Evolutionary conservation across 202 grass and related monocot species (phyloP).

Genomic region (Miscanthus sacchariflorus): DNA sequence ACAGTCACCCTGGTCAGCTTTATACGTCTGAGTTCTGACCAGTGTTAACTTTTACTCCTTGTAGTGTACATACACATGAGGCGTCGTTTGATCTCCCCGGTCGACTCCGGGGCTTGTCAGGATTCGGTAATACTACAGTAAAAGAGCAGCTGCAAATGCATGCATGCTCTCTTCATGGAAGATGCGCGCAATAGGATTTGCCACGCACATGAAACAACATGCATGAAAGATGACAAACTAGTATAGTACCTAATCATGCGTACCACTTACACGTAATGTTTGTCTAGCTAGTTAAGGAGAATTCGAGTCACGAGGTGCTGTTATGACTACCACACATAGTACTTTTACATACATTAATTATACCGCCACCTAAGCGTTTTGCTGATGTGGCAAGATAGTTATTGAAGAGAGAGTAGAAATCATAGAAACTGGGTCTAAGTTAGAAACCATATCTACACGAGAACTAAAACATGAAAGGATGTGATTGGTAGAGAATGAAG

Average conservation of each 20-base stretch:
- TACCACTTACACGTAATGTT: neutral
- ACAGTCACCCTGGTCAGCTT: neutral
- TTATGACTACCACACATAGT: too few species aligned
- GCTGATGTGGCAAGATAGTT: too few species aligned
- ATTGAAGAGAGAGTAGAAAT: too few species aligned
- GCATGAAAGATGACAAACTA: neutral
- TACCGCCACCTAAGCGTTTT: too few species aligned
- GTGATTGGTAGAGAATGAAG: too few species aligned
- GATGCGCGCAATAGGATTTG: neutral
- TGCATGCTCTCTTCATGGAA: neutral
- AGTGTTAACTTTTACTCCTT: conserved; percentile 24
- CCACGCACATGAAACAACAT: neutral
- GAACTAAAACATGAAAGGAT: too few species aligned
- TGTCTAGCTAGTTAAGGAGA: neutral
- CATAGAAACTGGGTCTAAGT: too few species aligned
- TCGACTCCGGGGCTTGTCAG: neutral
- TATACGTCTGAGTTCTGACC: neutral
- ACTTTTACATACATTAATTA: neutral
- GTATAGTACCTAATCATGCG: neutral
- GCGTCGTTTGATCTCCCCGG: neutral
- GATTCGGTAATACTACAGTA: conserved; percentile 2
- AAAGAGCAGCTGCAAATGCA: neutral
- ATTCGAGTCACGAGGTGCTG: neutral
- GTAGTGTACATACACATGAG: neutral
- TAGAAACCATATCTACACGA: too few species aligned